Conservation (phyloP, 2,329 filamentous ascomycete genomes). For the Emmonsia crescens region DNA sequence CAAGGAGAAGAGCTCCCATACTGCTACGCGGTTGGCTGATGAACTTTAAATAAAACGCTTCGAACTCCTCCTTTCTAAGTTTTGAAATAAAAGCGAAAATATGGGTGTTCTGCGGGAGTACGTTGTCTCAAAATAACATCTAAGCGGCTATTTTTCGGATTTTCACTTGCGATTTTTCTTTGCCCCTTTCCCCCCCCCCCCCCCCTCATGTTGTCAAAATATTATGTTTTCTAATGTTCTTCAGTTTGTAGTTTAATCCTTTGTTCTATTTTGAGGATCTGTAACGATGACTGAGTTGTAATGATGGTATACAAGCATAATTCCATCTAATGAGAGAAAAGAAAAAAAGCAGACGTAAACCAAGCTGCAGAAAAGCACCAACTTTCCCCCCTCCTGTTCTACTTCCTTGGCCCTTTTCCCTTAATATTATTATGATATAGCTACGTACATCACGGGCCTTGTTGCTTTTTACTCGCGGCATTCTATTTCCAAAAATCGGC, state of each 20-base stretch:
- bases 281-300: neutral
- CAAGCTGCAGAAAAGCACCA: neutral
- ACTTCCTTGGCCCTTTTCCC: neutral
- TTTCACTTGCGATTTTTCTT: neutral
- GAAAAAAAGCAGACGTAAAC: neutral
- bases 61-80: too few relatives aligned
- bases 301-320: neutral
- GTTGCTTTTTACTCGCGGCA: neutral
- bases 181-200: neutral
- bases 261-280: neutral
- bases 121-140: conserved; percentile 4
- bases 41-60: too few relatives aligned
- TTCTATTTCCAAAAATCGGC: neutral
- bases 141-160: neutral
- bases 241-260: neutral
- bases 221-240: neutral
- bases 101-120: neutral
- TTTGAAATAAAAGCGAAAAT: too few relatives aligned
- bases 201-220: neutral
- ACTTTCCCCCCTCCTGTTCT: neutral
- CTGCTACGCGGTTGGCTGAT: too few relatives aligned
- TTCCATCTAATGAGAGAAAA: neutral
- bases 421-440: neutral
- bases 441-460: neutral
- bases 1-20: too few relatives aligned